phyloP scores from a whole-genome alignment of 768 basidiomycete species.

The Cystoderma amianthinum region DNA sequence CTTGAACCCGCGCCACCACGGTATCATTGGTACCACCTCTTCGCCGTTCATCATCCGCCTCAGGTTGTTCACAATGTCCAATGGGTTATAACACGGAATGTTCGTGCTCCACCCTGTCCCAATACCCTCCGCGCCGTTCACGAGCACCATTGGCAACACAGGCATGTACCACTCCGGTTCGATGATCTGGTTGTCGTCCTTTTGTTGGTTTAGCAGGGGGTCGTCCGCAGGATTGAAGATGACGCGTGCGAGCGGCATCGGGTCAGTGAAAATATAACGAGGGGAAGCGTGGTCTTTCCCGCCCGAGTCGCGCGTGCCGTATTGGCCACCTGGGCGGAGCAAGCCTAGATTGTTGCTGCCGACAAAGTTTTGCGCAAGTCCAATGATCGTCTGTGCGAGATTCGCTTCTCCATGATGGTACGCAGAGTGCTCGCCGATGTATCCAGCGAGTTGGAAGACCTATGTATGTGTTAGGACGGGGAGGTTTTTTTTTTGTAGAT shows the following conservation, averaged over 20 bases:
- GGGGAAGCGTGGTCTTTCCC: slow-evolving; percentile 97
- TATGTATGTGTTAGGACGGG: slow-evolving; percentile 14
- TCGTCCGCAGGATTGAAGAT: slow-evolving; percentile 85
- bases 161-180: slow-evolving; percentile 97
- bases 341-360: slow-evolving; percentile 95
- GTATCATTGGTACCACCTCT: slow-evolving; percentile 78
- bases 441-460: slow-evolving; percentile 95
- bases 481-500: background rate
- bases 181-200: slow-evolving; percentile 79
- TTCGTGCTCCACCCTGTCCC: slow-evolving; percentile 98
- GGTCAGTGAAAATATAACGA: slow-evolving; percentile 90
- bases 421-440: slow-evolving; percentile 87
- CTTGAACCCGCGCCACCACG: slow-evolving; percentile 97
- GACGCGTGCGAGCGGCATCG: slow-evolving; percentile 64
- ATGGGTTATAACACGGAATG: slow-evolving; percentile 89
- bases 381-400: slow-evolving; percentile 85
- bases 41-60: slow-evolving; percentile 82
- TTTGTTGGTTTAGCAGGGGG: slow-evolving; percentile 73
- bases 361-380: slow-evolving; percentile 89
- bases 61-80: slow-evolving; percentile 84
- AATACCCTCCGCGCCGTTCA: slow-evolving; percentile 97
- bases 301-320: slow-evolving; percentile 87
- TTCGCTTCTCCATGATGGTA: slow-evolving; percentile 96
- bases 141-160: slow-evolving; percentile 75
- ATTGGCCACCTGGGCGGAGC: slow-evolving; percentile 86